Evolutionary conservation across 2,329 filamentous ascomycete genomes (phyloP), one percentile per base, ranked within the genome.

Genomic region (Neospermospora avenae): DNA sequence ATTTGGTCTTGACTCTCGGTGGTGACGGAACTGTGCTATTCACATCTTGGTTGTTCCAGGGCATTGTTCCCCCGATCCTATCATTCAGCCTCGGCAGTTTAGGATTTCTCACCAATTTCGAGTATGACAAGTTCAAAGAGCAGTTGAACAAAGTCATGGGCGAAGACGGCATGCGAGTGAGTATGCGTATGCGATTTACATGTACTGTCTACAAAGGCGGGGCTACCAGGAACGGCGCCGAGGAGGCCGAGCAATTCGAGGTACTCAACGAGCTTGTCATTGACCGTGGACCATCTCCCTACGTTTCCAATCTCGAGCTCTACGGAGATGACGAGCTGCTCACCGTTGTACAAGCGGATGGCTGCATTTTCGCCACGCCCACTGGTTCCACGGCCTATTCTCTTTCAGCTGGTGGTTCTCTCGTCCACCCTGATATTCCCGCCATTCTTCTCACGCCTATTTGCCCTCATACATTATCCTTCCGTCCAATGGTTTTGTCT

Each of bases 251-350:
- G 77, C 93, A 96, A 70, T 98, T 97, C 65, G 95, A 99, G 77
- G 93, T 99, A 20, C 85, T 99, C 65, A 99, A 99, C 76, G 95
- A 99, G 77, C 86, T 99, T 55, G 93, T 99, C 74, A 98, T 99
- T 69, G 95, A 99, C 77, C 90, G 95, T 62, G 95, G 95, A 65
- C 95, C 95, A 70, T 96, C 91, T 16, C 93, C 93, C 20, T 99
- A 98, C 73, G 93, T 99, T 61, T 98, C 93, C 45, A 96, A 96
- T 76, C 82, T 99, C 41, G 95, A 99, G 77, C 81, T 99, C 11
- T 98, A 96, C 74, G 95, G 93, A 64, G 95, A 99, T 72, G 90
- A 96, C 71, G 91, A 96, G 74, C 87, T 97, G 45, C 82, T 99
- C 68, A 99, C 95, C 16, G 91, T 97, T 55, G 90, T 99, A 51